phyloP scores from a whole-genome alignment of 2,329 filamentous ascomycete genomes.

The Bipolaris bicolor region DNA sequence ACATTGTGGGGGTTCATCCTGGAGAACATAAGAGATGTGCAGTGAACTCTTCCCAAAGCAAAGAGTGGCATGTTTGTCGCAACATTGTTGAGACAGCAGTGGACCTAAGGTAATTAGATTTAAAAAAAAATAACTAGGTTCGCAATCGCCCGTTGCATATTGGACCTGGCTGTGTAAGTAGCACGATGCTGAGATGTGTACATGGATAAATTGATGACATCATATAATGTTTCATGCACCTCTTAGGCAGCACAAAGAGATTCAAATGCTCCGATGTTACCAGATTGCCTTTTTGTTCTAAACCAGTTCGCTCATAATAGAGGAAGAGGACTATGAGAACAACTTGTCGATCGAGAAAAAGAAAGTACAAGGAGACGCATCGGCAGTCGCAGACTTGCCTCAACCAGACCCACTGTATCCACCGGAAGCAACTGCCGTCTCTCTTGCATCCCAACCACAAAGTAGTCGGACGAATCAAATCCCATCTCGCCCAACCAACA shows the following conservation, averaged over 20 bases:
- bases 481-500: not conserved
- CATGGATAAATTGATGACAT: not conserved
- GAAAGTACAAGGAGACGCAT: not conserved
- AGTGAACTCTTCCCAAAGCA: not conserved
- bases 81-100: not conserved
- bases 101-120: not conserved
- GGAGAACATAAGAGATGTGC: not conserved
- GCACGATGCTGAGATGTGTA: not conserved
- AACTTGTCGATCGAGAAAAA: not conserved
- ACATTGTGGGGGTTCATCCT: not conserved
- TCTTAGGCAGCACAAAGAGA: not conserved
- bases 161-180: not conserved
- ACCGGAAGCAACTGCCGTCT: not conserved
- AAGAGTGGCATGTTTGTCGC: not conserved
- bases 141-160: not conserved
- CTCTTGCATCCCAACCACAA: not conserved
- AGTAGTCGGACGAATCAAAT: not conserved
- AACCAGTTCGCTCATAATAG: too few relatives aligned
- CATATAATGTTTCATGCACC: not conserved
- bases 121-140: not conserved
- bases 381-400: too few relatives aligned
- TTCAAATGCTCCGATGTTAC: not conserved
- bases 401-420: not conserved
- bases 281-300: too few relatives aligned
- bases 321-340: too few relatives aligned